Evolutionary conservation across 768 basidiomycete genomes (phyloP), one percentile per base, ranked within the genome.

Genomic region (Collybiopsis confluens): DNA sequence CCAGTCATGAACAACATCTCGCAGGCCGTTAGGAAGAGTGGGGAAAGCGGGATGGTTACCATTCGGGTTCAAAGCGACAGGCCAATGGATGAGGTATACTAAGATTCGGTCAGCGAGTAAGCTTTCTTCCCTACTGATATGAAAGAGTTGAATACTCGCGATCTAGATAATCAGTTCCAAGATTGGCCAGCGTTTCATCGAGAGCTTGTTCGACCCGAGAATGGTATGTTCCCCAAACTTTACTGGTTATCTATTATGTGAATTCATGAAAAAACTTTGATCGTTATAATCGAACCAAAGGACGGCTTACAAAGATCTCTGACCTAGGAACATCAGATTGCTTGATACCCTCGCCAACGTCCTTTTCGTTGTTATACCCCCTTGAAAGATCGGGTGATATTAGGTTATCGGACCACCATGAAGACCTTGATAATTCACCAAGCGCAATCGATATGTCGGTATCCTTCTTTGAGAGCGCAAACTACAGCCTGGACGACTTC

Each of bases 101-200:
- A 47, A 37, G 20, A 60, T 38, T 52, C 44, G 2, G 37, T 26
- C 1, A 1, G 26, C 26, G 24, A 24, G 18, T 28, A 7, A n/a
- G n/a, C n/a, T n/a, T n/a, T n/a, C n/a, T n/a, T n/a, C n/a, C n/a
- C n/a, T n/a, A 41, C 15, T 27, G 15, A 42, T 27, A 42, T 59
- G 15, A 10, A 56, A 24, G 62, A 61, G 30, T 43, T 21, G n/a
- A 23, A 18, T 58, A 72, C 78, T 66, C 62, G 85, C 88, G 73
- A 56, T 95, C 92, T 23, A 95, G 78, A 69, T 94, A 94, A 71
- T 91, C 85, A 28, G 80, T 81, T n/a, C 86, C 90, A 28, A 96
- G 82, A 62, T 83, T 83, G 21, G 80, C 76, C 13, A 95, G 82
- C 15, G 88, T 85, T 62, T 85, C 76, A 64, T 92, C 82, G 11